Conservation (phyloP, 2,329 filamentous ascomycete species). For the Microsporum canis region DNA sequence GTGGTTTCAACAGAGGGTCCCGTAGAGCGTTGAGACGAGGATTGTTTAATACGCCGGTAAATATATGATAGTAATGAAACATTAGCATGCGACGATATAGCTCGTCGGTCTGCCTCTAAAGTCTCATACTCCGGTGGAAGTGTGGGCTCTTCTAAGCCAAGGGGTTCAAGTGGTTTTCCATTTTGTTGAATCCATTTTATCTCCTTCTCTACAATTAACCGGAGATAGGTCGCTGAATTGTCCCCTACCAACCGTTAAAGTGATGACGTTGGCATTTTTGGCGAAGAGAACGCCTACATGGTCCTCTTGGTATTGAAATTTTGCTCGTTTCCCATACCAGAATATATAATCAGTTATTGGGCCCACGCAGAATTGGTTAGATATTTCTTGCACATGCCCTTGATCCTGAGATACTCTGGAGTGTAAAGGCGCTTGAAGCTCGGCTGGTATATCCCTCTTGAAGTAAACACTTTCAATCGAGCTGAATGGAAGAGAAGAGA, state of each 20-base stretch:
- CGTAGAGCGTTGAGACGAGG: slow-evolving; percentile 7
- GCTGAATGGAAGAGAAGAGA: slow-evolving; percentile 8
- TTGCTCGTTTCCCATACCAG: slow-evolving; percentile 11
- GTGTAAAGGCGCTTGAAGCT: slow-evolving; percentile 14
- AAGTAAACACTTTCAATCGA: slow-evolving; percentile 10
- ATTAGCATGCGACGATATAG: slow-evolving; percentile 11
- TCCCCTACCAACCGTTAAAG: slow-evolving; percentile 4
- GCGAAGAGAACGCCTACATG: slow-evolving; percentile 5
- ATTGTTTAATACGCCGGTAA: slow-evolving; percentile 10
- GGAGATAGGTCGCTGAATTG: slow-evolving; percentile 7
- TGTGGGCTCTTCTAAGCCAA: not conserved
- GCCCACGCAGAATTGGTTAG: slow-evolving; percentile 11
- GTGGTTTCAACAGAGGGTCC: slow-evolving; percentile 9
- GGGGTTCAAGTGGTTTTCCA: slow-evolving; percentile 8
- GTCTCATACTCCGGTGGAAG: slow-evolving; percentile 8
- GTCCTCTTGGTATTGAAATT: slow-evolving; percentile 10
- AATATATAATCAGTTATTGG: slow-evolving; percentile 14
- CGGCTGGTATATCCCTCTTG: slow-evolving; percentile 8
- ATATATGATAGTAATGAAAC: slow-evolving; percentile 9
- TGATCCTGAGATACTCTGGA: slow-evolving; percentile 8
- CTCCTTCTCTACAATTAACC: slow-evolving; percentile 8
- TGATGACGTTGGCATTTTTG: not conserved
- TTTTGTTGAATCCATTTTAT: slow-evolving; percentile 9
- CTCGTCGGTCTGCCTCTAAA: slow-evolving; percentile 9
- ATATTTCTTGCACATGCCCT: slow-evolving; percentile 13